Evolutionary conservation across 371 early-diverging fungal genomes (phyloP).

Genomic region (Mortierella sp.): DNA sequence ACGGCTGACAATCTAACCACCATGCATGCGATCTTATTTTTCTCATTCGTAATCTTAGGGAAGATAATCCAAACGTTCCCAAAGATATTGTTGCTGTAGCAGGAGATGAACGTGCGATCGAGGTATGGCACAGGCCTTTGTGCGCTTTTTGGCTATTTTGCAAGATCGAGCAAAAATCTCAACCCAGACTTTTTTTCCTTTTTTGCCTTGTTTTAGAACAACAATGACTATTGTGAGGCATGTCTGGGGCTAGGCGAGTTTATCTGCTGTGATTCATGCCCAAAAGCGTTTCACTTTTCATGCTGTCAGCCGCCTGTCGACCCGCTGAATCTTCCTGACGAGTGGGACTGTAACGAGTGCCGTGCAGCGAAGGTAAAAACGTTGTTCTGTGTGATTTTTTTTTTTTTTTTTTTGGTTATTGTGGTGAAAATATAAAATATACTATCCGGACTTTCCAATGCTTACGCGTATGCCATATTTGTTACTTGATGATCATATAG

Average conservation of each 20-base stretch:
- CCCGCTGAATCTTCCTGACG: constrained; percentile 61
- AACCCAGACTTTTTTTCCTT: background rate
- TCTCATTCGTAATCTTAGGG: no score
- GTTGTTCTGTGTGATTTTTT: background rate
- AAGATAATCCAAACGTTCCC: background rate
- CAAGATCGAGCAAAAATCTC: background rate
- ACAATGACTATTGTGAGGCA: constrained; percentile 75
- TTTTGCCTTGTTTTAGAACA: constrained; percentile 53
- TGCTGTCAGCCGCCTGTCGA: constrained; percentile 83
- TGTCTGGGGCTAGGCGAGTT: constrained; percentile 78
- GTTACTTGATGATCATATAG: constrained; percentile 2
- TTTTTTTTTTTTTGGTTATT: no score
- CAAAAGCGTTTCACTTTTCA: constrained; percentile 80
- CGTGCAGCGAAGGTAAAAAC: constrained; percentile 32
- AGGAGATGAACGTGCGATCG: constrained; percentile 7
- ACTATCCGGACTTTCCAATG: no score
- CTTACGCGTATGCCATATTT: no score
- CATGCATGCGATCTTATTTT: background rate
- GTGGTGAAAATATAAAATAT: no score
- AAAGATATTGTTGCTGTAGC: background rate
- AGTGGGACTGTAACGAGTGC: constrained; percentile 81
- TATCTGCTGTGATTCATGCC: constrained; percentile 83
- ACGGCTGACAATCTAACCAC: background rate
- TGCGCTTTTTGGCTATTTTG: background rate
- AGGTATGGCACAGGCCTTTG: constrained; percentile 1